A percentile compares a stretch with the other conserved stretches of the same genome.
phyloP scores from a whole-genome alignment of 2,329 filamentous ascomycete genomes.

The Colletotrichum theobromicola region DNA sequence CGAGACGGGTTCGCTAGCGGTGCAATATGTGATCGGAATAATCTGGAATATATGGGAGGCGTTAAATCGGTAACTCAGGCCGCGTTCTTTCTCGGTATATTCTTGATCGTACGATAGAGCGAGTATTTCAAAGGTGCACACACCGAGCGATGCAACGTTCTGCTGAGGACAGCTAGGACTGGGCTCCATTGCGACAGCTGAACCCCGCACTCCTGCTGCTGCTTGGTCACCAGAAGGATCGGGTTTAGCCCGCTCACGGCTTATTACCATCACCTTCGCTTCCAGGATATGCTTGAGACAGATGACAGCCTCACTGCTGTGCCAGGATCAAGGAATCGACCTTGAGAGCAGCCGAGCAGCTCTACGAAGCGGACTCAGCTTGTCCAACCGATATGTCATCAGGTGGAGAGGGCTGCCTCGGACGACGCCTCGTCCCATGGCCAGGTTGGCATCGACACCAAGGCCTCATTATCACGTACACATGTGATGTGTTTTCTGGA shows the following conservation, averaged over 20 bases:
- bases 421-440: neutral
- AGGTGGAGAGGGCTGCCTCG: neutral
- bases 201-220: neutral
- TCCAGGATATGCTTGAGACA: neutral
- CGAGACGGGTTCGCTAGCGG: neutral
- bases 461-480: neutral
- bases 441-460: neutral
- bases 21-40: neutral
- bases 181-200: neutral
- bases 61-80: neutral
- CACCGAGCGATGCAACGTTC: neutral
- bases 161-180: neutral
- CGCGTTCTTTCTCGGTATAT: neutral
- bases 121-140: neutral
- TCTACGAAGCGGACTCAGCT: neutral
- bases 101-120: neutral
- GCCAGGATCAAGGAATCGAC: neutral
- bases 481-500: neutral
- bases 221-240: neutral
- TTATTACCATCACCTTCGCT: neutral
- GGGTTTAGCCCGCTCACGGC: neutral
- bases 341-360: neutral
- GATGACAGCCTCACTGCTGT: neutral
- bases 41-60: neutral
- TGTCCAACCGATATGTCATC: neutral